A percentile compares a stretch with the other conserved stretches of the same genome.
These are phyloP conservation scores for Metarhizium brunneum DNA, from an alignment of 2,329 filamentous ascomycete genomes.

Conservation along the genomic window DNA sequence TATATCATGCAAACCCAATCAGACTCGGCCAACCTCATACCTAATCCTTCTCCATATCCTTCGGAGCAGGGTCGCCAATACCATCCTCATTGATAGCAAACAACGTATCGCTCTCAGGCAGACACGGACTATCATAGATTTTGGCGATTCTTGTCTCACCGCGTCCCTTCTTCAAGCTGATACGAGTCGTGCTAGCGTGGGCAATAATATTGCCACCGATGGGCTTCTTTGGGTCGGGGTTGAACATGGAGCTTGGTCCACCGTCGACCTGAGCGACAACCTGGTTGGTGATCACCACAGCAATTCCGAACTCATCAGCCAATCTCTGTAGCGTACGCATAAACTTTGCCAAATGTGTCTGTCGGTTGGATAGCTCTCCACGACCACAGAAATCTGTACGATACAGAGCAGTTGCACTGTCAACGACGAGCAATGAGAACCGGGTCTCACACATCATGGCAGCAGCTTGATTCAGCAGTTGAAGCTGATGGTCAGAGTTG, in stretches of 20 bases:
- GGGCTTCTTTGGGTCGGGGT: constrained; percentile 97
- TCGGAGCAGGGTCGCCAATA: constrained; percentile 90
- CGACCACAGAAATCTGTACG: constrained; percentile 95
- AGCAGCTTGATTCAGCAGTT: constrained; percentile 87
- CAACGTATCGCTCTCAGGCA: constrained; percentile 91
- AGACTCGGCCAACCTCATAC: background rate
- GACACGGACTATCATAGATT: constrained; percentile 96
- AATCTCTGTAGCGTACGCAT: constrained; percentile 76
- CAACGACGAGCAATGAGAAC: constrained; percentile 90
- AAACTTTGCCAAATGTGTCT: constrained; percentile 82
- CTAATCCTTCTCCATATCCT: constrained; percentile 82
- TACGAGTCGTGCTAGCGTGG: constrained; percentile 87
- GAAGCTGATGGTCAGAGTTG: constrained; percentile 96
- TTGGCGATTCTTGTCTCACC: constrained; percentile 96
- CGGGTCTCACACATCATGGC: constrained; percentile 99
- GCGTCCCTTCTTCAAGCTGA: constrained; percentile 91
- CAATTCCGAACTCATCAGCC: constrained; percentile 82
- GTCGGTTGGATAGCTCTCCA: constrained; percentile 88
- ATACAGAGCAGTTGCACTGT: constrained; percentile 92
- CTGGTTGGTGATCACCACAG: constrained; percentile 97
- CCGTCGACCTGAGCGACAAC: constrained; percentile 98
- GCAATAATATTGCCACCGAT: constrained; percentile 99
- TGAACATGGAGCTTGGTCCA: constrained; percentile 95
- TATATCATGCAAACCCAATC: background rate
- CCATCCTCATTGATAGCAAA: constrained; percentile 97